These are phyloP conservation scores for Puya raimondii DNA, from an alignment of 176 grass and related monocot genomes.

Conservation along the genomic window DNA sequence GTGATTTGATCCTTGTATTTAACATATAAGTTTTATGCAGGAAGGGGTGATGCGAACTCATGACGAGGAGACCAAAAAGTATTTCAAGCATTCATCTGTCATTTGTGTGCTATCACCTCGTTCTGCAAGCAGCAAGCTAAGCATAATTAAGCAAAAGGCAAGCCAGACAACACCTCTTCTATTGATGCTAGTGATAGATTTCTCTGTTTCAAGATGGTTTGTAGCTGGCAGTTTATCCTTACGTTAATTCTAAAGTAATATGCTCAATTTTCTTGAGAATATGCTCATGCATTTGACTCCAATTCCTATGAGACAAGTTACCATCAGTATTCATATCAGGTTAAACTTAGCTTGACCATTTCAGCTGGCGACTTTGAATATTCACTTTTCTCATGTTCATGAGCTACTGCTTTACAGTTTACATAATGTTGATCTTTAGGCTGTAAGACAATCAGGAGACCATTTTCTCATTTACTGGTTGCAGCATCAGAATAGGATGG, in stretches of 20 bases:
- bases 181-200: neutral
- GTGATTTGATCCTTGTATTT: neutral
- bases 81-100: slow-evolving; percentile 70
- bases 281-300: neutral
- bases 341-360: neutral
- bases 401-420: neutral
- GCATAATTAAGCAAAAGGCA: slow-evolving; percentile 66
- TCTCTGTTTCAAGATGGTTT: neutral
- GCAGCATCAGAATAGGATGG: too few species aligned
- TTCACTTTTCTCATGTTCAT: neutral
- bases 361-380: neutral
- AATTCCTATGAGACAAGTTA: neutral
- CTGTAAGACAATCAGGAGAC: too few species aligned
- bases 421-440: neutral
- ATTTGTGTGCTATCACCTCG: slow-evolving; percentile 64
- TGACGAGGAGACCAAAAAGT: slow-evolving; percentile 56
- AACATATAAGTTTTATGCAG: slow-evolving; percentile 22
- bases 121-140: slow-evolving; percentile 54
- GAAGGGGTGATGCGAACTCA: slow-evolving; percentile 44
- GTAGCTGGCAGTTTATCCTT: neutral
- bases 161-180: neutral
- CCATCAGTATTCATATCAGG: neutral
- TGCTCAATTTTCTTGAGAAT: neutral
- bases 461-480: too few species aligned
- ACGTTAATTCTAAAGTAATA: neutral